Conservation (phyloP, 2,329 filamentous ascomycete species). For the Ceratocystis huliohia region DNA sequence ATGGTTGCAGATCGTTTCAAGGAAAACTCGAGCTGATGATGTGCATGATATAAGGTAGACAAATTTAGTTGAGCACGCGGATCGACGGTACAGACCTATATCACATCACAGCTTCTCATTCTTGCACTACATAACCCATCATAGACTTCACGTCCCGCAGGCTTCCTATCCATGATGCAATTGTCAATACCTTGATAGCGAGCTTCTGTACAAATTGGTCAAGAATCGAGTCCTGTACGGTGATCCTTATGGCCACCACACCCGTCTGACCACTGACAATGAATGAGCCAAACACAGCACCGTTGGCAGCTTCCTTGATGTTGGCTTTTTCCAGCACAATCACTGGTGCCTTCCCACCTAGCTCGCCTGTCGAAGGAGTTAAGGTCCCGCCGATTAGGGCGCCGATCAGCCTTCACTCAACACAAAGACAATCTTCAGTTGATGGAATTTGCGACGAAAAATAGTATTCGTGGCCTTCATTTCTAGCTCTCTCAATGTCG, state of each 20-base stretch:
- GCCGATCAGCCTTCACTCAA: constrained; percentile 60
- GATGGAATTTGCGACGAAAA: no score
- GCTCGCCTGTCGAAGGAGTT: constrained; percentile 53
- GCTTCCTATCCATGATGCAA: constrained; percentile 30
- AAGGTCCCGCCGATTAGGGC: constrained; percentile 49
- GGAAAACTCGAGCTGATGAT: no score
- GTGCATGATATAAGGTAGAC: no score
- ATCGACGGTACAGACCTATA: no score
- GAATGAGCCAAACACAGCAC: constrained; percentile 34
- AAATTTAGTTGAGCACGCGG: no score
- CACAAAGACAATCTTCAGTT: no score
- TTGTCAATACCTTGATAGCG: constrained; percentile 35
- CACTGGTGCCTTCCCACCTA: constrained; percentile 54
- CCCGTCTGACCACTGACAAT: constrained; percentile 47
- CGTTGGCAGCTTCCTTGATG: constrained; percentile 48
- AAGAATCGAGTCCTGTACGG: constrained; percentile 40
- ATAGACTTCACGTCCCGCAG: constrained; percentile 27
- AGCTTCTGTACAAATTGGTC: constrained; percentile 47
- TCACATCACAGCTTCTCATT: no score
- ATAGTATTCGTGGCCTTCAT: no score
- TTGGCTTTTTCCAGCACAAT: constrained; percentile 54
- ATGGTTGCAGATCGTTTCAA: no score
- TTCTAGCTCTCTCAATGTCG: no score
- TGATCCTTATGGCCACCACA: constrained; percentile 46
- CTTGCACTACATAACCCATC: no score